phyloP scores from a whole-genome alignment of 176 grass and related monocot genomes.

The Alloteropsis semialata region DNA sequence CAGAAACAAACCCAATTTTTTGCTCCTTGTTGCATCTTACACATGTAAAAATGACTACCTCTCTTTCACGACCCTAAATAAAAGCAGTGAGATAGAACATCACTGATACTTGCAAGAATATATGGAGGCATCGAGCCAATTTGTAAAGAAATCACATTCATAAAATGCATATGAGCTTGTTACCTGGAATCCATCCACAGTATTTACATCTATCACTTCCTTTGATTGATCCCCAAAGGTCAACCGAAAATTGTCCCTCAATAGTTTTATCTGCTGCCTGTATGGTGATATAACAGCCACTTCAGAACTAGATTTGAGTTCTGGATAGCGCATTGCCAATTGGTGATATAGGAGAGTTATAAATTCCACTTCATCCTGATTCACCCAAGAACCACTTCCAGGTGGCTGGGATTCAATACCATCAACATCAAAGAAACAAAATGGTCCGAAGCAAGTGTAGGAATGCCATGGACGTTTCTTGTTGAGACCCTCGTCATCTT shows the following conservation, averaged over 20 bases:
- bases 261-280: slow-evolving; percentile 71
- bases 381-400: slow-evolving; percentile 88
- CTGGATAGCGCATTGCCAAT: slow-evolving; percentile 54
- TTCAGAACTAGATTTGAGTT: slow-evolving; percentile 67
- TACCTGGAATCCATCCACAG: slow-evolving; percentile 97
- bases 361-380: slow-evolving; percentile 85
- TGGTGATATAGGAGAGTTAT: slow-evolving; percentile 83
- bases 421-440: slow-evolving; percentile 96
- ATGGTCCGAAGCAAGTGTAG: slow-evolving; percentile 78
- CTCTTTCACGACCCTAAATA: slow-evolving; percentile 85
- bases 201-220: slow-evolving; percentile 90
- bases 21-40: slow-evolving; percentile 81
- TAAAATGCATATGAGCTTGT: slow-evolving; percentile 28
- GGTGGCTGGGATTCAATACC: slow-evolving; percentile 69
- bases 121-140: slow-evolving; percentile 19
- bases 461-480: slow-evolving; percentile 63
- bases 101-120: slow-evolving; percentile 13
- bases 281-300: slow-evolving; percentile 93
- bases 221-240: slow-evolving; percentile 87
- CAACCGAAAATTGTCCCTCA: slow-evolving; percentile 61
- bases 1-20: slow-evolving; percentile 89
- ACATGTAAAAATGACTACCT: slow-evolving; percentile 91
- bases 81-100: slow-evolving; percentile 13
- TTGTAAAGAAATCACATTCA: not conserved
- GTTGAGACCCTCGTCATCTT: slow-evolving; percentile 75